A percentile compares a stretch with the other conserved stretches of the same genome.
Evolutionary conservation across 306 rosid genomes (phyloP).

Genomic region (Rubus parviflorus): DNA sequence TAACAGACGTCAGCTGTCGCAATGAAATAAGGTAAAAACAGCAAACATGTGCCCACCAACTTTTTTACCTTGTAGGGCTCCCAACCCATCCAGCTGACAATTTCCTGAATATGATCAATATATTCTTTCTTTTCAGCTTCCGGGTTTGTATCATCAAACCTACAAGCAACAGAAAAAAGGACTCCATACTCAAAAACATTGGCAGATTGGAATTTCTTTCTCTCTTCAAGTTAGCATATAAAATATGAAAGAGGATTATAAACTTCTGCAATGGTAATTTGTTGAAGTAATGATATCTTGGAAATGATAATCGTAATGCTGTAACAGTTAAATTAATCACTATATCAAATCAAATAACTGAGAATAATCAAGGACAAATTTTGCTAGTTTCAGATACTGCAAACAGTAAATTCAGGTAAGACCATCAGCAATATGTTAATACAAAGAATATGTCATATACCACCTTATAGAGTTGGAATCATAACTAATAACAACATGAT

Average conservation of each 20-base stretch:
- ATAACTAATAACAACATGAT: neutral
- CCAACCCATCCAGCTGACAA: slow-evolving; percentile 99
- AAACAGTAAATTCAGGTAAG: neutral
- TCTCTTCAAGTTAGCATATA: neutral
- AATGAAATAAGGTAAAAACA: slow-evolving; percentile 10
- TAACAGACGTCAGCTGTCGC: slow-evolving; percentile 2
- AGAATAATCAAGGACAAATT: neutral
- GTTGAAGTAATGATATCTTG: neutral
- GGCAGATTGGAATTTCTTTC: neutral
- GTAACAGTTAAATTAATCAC: neutral
- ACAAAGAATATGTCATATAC: neutral
- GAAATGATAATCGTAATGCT: neutral
- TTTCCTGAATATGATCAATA: slow-evolving; percentile 92
- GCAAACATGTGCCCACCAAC: slow-evolving; percentile 11
- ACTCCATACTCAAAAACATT: slow-evolving; percentile 8
- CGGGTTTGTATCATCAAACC: slow-evolving; percentile 96
- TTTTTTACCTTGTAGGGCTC: slow-evolving; percentile 74
- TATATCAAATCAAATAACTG: neutral
- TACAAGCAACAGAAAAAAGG: slow-evolving; percentile 34
- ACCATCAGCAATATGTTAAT: neutral
- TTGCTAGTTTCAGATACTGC: neutral
- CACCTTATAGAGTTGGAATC: neutral
- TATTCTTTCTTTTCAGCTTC: slow-evolving; percentile 95
- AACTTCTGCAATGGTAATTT: neutral
- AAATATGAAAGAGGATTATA: neutral